These are phyloP conservation scores for Prunus kanzakura DNA, from an alignment of 306 rosid species.

Conservation along the genomic window DNA sequence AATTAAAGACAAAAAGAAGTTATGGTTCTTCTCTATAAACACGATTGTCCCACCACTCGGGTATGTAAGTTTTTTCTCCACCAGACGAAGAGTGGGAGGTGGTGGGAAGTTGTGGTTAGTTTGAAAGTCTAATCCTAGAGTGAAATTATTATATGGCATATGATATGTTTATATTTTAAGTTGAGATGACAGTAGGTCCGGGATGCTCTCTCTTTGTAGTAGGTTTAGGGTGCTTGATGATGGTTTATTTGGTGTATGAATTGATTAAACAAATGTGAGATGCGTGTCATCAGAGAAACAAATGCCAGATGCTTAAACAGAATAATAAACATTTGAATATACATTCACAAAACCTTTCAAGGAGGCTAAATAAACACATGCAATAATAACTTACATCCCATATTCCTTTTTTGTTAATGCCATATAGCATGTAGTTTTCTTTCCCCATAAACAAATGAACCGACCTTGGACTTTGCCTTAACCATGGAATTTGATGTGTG, in stretches of 20 bases:
- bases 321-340: too few species aligned
- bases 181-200: neutral
- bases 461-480: too few species aligned
- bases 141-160: neutral
- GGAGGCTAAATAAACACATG: neutral
- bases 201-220: neutral
- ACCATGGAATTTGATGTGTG: too few species aligned
- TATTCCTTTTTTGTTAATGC: too few species aligned
- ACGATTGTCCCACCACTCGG: too few species aligned
- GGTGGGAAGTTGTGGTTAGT: neutral
- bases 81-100: too few species aligned
- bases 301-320: neutral
- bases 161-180: neutral
- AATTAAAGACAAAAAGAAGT: too few species aligned
- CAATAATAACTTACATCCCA: neutral
- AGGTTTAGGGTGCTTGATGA: conserved; percentile 6
- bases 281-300: too few species aligned
- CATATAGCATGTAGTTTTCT: neutral
- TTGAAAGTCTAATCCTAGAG: neutral
- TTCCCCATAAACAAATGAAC: neutral
- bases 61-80: too few species aligned
- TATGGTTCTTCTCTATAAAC: too few species aligned
- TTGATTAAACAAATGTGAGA: too few species aligned
- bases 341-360: neutral
- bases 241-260: neutral